Evolutionary conservation across 176 grass and related monocot genomes (phyloP), one percentile per base, ranked within the genome.

Genomic region (Canna indica): DNA sequence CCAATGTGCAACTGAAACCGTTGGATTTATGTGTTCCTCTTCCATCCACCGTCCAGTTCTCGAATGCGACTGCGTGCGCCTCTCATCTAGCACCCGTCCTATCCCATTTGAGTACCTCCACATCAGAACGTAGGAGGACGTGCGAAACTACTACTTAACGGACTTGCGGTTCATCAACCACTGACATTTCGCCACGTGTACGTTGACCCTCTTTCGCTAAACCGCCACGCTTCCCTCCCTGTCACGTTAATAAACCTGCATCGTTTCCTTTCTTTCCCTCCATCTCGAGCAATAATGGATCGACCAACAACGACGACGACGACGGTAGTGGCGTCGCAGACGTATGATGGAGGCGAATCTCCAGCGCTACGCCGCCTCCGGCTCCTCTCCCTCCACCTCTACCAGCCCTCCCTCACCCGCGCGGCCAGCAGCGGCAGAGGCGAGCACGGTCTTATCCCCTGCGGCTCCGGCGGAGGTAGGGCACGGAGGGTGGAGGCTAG

Each of bases 311-410:
- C 78, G 59, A 72, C 88, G 24, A 83, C 62, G 64, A 9, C 47
- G 44, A 34, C 5, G 70, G 50, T 39, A 36, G 46, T 27, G 59
- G 62, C 46, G 73, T 64, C 69, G 76, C 46, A 58, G 22, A 47
- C 68, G 3, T 59, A 26, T 42, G 68, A 70, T 8, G 76, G 50
- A 1, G 81, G 73, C 0, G 53, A 64, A 3, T 31, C 52, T 2
- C 45, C 84, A 18, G 82, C 77, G 18, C 38, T 59, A 39, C 89
- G 94, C 25, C 86, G 94, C 28, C 78, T 97, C 12, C 80, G 64
- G 9, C 58, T 39, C 1, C 80, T 92, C 5, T 78, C 86, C 41
- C 80, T 87, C 2, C 92, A 96, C 67, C 92, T 96, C 31, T 60
- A 82, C 28, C 32, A 28, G 7, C 86, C 88, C 15, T 79, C 79